A percentile compares a stretch with the other conserved stretches of the same genome.
These are phyloP conservation scores for Gentiana dahurica DNA, from an alignment of 257 asterid genomes.

Conservation along the genomic window DNA sequence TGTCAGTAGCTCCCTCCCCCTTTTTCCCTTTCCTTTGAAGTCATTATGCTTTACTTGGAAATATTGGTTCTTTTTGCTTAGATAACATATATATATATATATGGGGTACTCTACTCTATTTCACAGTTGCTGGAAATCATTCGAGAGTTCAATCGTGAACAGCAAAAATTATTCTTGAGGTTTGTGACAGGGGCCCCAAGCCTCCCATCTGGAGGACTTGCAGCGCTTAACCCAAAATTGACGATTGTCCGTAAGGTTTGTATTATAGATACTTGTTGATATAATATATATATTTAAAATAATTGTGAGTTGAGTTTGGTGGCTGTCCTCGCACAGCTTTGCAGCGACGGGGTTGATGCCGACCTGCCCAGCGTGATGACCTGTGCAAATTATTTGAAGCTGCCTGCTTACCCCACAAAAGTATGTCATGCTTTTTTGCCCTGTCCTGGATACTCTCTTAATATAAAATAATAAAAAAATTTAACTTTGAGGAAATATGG, in stretches of 20 bases:
- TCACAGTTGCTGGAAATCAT: slow-evolving; percentile 72
- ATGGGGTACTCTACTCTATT: background rate
- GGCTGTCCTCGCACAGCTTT: slow-evolving; percentile 38
- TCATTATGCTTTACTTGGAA: background rate
- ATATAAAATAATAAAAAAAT: no score
- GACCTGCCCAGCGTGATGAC: slow-evolving; percentile 98
- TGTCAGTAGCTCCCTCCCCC: slow-evolving; percentile 30
- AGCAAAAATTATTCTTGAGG: slow-evolving; percentile 86
- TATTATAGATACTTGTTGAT: background rate
- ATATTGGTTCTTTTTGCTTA: background rate
- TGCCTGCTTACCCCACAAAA: slow-evolving; percentile 89
- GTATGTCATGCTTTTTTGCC: slow-evolving; percentile 9
- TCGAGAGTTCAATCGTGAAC: slow-evolving; percentile 58
- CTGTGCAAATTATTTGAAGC: slow-evolving; percentile 87
- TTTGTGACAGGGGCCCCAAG: slow-evolving; percentile 97
- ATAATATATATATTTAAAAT: background rate
- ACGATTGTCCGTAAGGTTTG: slow-evolving; percentile 89
- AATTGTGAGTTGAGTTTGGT: background rate
- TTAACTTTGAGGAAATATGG: background rate
- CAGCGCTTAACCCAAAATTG: slow-evolving; percentile 86
- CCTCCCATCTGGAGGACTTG: slow-evolving; percentile 87
- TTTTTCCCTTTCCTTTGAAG: background rate
- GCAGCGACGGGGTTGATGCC: slow-evolving; percentile 42
- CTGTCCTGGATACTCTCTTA: background rate
- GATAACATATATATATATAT: background rate